These are phyloP conservation scores for Colletotrichum shisoi DNA, from an alignment of 2,329 filamentous ascomycete species.

Conservation along the genomic window DNA sequence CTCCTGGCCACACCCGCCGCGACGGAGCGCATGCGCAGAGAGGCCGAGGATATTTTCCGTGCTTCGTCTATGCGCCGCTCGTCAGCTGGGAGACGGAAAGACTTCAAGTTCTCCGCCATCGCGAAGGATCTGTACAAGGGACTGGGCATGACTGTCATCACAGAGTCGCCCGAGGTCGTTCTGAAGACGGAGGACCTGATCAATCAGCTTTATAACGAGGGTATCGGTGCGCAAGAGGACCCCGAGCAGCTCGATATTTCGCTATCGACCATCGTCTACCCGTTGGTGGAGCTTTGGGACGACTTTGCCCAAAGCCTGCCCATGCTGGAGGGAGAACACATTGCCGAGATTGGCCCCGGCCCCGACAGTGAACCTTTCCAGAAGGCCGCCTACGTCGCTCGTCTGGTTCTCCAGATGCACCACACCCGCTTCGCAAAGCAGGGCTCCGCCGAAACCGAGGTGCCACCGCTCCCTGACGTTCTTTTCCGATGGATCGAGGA, in stretches of 20 bases:
- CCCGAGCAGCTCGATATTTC: constrained; percentile 64
- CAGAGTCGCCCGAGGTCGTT: constrained; percentile 76
- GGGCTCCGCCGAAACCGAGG: constrained; percentile 49
- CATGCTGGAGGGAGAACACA: constrained; percentile 61
- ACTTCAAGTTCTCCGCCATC: constrained; percentile 72
- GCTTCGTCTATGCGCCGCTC: constrained; percentile 59
- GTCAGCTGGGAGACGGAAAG: constrained; percentile 56
- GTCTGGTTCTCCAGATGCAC: constrained; percentile 79
- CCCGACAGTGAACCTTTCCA: constrained; percentile 68
- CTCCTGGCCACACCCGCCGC: constrained; percentile 65
- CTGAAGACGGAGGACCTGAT: constrained; percentile 78
- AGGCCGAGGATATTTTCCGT: constrained; percentile 65
- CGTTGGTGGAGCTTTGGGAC: constrained; percentile 65
- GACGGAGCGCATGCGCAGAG: constrained; percentile 60
- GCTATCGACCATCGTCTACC: constrained; percentile 61
- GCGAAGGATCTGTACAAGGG: constrained; percentile 73
- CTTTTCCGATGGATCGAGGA: constrained; percentile 83
- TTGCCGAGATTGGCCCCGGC: constrained; percentile 71
- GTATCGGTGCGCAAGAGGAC: constrained; percentile 64
- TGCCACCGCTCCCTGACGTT: constrained; percentile 73
- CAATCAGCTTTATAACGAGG: constrained; percentile 69
- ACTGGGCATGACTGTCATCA: constrained; percentile 65
- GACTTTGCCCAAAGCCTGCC: constrained; percentile 60
- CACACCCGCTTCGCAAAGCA: constrained; percentile 63
- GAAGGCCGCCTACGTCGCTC: constrained; percentile 81